phyloP scores from a whole-genome alignment of 2,329 filamentous ascomycete genomes.

The Paracamarosporium sp. region DNA sequence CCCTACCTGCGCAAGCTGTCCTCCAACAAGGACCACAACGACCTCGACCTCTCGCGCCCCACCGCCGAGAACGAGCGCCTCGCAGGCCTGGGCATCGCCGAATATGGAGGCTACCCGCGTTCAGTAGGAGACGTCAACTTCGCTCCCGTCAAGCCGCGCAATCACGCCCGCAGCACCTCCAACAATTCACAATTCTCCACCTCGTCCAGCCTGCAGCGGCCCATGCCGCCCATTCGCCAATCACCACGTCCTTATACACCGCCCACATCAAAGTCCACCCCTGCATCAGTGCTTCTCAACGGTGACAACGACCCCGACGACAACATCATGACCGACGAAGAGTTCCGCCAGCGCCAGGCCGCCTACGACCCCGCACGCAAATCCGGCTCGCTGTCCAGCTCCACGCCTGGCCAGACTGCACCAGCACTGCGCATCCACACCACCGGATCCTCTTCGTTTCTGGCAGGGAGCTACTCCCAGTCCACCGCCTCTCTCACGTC shows the following conservation, averaged over 20 bases:
- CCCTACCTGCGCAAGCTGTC: slow-evolving; percentile 63
- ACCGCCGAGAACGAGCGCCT: slow-evolving; percentile 61
- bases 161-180: slow-evolving; percentile 61
- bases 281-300: slow-evolving; percentile 51
- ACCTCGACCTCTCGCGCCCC: slow-evolving; percentile 63
- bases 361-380: slow-evolving; percentile 47
- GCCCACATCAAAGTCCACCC: slow-evolving; percentile 57
- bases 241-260: slow-evolving; percentile 62
- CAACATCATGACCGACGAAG: slow-evolving; percentile 56
- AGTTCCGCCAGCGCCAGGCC: slow-evolving; percentile 48
- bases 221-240: slow-evolving; percentile 63
- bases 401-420: slow-evolving; percentile 43
- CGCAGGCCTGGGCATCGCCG: slow-evolving; percentile 62
- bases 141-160: slow-evolving; percentile 45
- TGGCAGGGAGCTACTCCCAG: slow-evolving; percentile 58
- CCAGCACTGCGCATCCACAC: slow-evolving; percentile 43
- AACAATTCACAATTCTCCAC: slow-evolving; percentile 62
- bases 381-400: slow-evolving; percentile 53
- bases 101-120: slow-evolving; percentile 45
- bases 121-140: slow-evolving; percentile 55
- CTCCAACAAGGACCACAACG: slow-evolving; percentile 52
- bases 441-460: slow-evolving; percentile 52
- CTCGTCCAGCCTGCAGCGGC: slow-evolving; percentile 55
- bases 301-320: slow-evolving; percentile 51
- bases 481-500: slow-evolving; percentile 59